Percentiles rank a stretch among this genome's conserved stretches.
phyloP scores from a whole-genome alignment of 2,329 filamentous ascomycete genomes.

The Fusarium lyarnte region DNA sequence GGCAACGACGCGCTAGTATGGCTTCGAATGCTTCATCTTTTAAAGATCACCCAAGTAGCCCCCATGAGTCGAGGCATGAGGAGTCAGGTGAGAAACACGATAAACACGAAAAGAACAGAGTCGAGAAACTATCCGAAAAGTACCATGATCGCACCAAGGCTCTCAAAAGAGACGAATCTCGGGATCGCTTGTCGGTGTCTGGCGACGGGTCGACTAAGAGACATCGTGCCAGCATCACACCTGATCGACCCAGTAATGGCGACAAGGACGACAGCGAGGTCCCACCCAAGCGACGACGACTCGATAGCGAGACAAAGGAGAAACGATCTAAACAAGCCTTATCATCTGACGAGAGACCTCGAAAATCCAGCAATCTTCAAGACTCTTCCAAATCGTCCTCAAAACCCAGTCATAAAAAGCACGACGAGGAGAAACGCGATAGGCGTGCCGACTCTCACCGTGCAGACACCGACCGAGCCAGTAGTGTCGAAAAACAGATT shows the following conservation, averaged over 20 bases:
- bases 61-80: slow-evolving; percentile 59
- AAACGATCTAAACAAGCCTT: slow-evolving; percentile 55
- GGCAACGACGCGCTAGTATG: slow-evolving; percentile 67
- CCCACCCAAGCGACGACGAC: slow-evolving; percentile 64
- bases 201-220: slow-evolving; percentile 66
- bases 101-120: slow-evolving; percentile 54
- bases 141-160: slow-evolving; percentile 69
- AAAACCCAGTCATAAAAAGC: slow-evolving; percentile 51
- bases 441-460: slow-evolving; percentile 53
- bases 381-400: slow-evolving; percentile 51
- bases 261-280: slow-evolving; percentile 64
- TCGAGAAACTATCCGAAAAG: slow-evolving; percentile 58
- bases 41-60: slow-evolving; percentile 62
- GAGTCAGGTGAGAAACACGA: slow-evolving; percentile 59
- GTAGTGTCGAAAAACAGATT: slow-evolving; percentile 59
- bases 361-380: slow-evolving; percentile 54
- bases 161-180: slow-evolving; percentile 69
- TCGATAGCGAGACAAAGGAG: slow-evolving; percentile 65
- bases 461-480: slow-evolving; percentile 54
- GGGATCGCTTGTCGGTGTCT: slow-evolving; percentile 61
- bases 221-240: slow-evolving; percentile 67
- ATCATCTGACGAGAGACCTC: slow-evolving; percentile 58
- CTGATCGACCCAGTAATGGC: slow-evolving; percentile 60
- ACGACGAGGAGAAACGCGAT: slow-evolving; percentile 54
- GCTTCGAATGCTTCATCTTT: slow-evolving; percentile 63